These are phyloP conservation scores for Plectranthus barbatus DNA, from an alignment of 257 asterid species.

Conservation along the genomic window DNA sequence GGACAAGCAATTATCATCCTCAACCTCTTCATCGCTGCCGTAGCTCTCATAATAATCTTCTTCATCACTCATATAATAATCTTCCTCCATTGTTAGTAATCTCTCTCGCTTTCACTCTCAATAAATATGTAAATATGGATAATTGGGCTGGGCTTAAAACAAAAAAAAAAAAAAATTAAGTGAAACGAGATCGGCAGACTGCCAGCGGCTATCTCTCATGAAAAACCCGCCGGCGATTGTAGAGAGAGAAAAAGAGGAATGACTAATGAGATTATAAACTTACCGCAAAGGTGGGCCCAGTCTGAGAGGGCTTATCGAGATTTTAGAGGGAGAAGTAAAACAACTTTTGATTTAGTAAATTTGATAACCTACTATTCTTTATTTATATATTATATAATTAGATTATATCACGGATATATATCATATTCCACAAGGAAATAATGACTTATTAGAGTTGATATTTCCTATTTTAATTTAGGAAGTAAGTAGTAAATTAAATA, in stretches of 20 bases:
- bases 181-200: not conserved
- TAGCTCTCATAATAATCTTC: slow-evolving; percentile 41
- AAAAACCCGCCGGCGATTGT: slow-evolving; percentile 1
- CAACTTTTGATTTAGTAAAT: too few species aligned
- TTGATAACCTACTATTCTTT: too few species aligned
- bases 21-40: slow-evolving; percentile 41
- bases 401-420: too few species aligned
- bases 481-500: too few species aligned
- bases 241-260: not conserved
- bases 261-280: not conserved
- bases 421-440: too few species aligned
- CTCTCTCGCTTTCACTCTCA: too few species aligned
- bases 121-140: too few species aligned
- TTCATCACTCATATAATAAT: slow-evolving; percentile 29
- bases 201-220: slow-evolving; percentile 8
- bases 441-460: too few species aligned
- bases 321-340: slow-evolving; percentile 8
- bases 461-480: too few species aligned
- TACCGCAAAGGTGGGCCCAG: not conserved
- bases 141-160: too few species aligned
- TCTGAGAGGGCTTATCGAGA: not conserved
- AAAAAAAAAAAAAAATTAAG: not conserved
- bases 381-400: too few species aligned
- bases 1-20: slow-evolving; percentile 43
- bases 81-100: not conserved